Evolutionary conservation across 352 stramenopile genomes (phyloP).

Genomic region (Globisporangium paroecandrum): DNA sequence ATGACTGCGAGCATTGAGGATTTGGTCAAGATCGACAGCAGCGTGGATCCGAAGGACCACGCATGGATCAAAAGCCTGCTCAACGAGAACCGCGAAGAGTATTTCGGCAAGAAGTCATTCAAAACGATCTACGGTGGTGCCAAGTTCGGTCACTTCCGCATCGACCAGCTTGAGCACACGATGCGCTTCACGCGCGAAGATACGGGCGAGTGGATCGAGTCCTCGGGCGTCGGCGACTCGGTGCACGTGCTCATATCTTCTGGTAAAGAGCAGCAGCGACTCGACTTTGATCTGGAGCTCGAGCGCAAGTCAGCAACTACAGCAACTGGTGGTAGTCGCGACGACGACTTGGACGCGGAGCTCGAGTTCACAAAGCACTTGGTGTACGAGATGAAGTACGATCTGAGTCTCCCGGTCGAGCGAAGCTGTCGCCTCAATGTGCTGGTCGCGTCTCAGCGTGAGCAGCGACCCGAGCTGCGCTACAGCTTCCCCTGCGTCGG

Average conservation of each 20-base stretch:
- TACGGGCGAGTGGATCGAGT: slow-evolving; percentile 70
- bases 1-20: slow-evolving; percentile 10
- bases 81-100: slow-evolving; percentile 11
- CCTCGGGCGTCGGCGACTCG: slow-evolving; percentile 41
- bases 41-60: slow-evolving; percentile 5
- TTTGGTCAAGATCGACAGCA: slow-evolving; percentile 7
- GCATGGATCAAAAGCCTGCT: slow-evolving; percentile 32
- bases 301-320: not conserved
- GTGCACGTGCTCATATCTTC: slow-evolving; percentile 41
- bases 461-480: slow-evolving; percentile 8
- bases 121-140: slow-evolving; percentile 53
- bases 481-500: slow-evolving; percentile 55
- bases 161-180: slow-evolving; percentile 55
- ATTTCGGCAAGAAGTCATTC: slow-evolving; percentile 15
- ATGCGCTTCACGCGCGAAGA: slow-evolving; percentile 61
- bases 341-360: slow-evolving; percentile 10
- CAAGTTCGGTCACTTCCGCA: slow-evolving; percentile 54
- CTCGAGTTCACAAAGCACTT: slow-evolving; percentile 20
- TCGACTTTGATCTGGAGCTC: slow-evolving; percentile 9
- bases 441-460: slow-evolving; percentile 6
- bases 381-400: slow-evolving; percentile 18
- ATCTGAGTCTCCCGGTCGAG: slow-evolving; percentile 14
- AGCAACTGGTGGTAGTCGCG: not conserved
- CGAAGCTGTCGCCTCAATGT: slow-evolving; percentile 17
- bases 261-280: slow-evolving; percentile 19